phyloP scores from a whole-genome alignment of 164 flowering plant species.

The Nelumbo lutea region DNA sequence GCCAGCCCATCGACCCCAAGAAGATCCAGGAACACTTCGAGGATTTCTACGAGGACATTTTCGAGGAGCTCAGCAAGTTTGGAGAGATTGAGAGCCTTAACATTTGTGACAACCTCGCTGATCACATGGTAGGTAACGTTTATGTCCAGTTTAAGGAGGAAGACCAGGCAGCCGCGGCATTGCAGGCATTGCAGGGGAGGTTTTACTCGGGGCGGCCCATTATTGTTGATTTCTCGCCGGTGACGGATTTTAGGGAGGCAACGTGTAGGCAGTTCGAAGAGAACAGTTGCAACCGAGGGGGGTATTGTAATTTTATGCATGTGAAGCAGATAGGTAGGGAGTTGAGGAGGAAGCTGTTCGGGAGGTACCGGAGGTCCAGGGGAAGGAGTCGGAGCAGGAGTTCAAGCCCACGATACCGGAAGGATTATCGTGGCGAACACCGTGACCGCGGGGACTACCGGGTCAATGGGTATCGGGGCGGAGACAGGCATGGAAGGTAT shows the following conservation, averaged over 20 bases:
- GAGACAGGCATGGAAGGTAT: slow-evolving; percentile 17
- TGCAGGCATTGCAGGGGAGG: slow-evolving; percentile 40
- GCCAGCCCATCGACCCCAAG: background rate
- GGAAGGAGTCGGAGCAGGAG: slow-evolving; percentile 22
- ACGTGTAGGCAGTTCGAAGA: slow-evolving; percentile 55
- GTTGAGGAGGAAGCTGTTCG: slow-evolving; percentile 39
- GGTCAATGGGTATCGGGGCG: slow-evolving; percentile 19
- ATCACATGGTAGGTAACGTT: slow-evolving; percentile 62
- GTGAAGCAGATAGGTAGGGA: slow-evolving; percentile 42
- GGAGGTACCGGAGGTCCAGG: slow-evolving; percentile 24
- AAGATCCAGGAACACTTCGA: slow-evolving; percentile 28
- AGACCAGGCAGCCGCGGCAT: slow-evolving; percentile 54
- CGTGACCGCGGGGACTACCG: slow-evolving; percentile 9
- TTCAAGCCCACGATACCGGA: slow-evolving; percentile 21
- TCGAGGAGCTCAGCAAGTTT: slow-evolving; percentile 50
- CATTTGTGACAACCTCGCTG: slow-evolving; percentile 52
- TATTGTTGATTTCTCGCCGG: slow-evolving; percentile 51
- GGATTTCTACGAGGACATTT: slow-evolving; percentile 47
- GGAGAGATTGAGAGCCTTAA: slow-evolving; percentile 58
- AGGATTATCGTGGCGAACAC: slow-evolving; percentile 17
- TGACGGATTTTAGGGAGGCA: slow-evolving; percentile 49
- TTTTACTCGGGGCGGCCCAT: slow-evolving; percentile 58
- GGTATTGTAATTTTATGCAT: slow-evolving; percentile 35
- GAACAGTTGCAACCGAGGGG: slow-evolving; percentile 32
- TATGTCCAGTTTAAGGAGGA: slow-evolving; percentile 65